Percentiles rank a stretch among this genome's conserved stretches.
Conservation (phyloP, 768 basidiomycete genomes). For the Royoungia palumana region DNA sequence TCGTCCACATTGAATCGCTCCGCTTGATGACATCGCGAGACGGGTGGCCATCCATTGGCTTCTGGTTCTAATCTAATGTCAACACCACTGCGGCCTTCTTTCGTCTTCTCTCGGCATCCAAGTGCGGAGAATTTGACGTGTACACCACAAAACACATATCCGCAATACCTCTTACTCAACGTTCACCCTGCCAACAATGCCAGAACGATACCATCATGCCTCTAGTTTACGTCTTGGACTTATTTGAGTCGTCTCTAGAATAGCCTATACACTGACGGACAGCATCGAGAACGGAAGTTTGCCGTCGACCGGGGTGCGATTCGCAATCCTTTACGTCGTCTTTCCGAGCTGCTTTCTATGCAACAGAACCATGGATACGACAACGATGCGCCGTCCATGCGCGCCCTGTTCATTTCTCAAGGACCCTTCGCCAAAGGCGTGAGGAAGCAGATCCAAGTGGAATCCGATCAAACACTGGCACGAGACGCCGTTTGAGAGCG, state of each 20-base stretch:
- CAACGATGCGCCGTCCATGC: slow-evolving; percentile 71
- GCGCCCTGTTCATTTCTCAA: slow-evolving; percentile 84
- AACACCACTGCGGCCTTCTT: slow-evolving; percentile 55
- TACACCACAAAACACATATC: slow-evolving; percentile 16
- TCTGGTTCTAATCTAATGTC: slow-evolving; percentile 62
- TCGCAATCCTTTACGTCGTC: background rate
- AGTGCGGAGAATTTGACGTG: slow-evolving; percentile 59
- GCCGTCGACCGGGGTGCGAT: slow-evolving; percentile 65
- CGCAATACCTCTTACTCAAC: background rate
- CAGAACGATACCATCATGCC: slow-evolving; percentile 70
- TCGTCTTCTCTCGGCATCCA: slow-evolving; percentile 48
- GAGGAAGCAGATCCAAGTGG: background rate
- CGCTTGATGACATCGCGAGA: slow-evolving; percentile 30
- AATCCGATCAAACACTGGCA: slow-evolving; percentile 28
- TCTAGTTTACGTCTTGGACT: slow-evolving; percentile 73
- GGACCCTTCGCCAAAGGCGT: slow-evolving; percentile 64
- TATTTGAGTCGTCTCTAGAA: slow-evolving; percentile 74
- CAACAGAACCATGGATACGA: slow-evolving; percentile 85
- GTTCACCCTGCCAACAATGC: slow-evolving; percentile 49
- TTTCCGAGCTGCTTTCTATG: background rate
- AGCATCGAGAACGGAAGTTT: slow-evolving; percentile 50
- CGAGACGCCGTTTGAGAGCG: slow-evolving; percentile 74
- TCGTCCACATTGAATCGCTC: background rate
- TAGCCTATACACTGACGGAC: slow-evolving; percentile 74
- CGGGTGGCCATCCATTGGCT: slow-evolving; percentile 84